Evolutionary conservation across 2,329 filamentous ascomycete genomes (phyloP), one percentile per base, ranked within the genome.

Genomic region (Didymella keratinophila): DNA sequence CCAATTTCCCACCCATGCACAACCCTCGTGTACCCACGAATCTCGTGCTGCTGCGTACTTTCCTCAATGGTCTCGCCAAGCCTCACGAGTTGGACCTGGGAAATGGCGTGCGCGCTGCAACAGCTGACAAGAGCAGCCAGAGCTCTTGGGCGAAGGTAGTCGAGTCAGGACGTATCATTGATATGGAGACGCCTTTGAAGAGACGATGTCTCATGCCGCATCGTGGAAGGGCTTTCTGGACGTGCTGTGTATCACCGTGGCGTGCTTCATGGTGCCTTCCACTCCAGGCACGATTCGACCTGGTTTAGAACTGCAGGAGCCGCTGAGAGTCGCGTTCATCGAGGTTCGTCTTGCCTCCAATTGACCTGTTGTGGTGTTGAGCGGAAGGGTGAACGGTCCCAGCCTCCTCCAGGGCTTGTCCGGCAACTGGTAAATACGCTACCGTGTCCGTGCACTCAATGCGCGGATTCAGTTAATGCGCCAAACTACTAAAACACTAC

Each of bases 1-100:
- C 56, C 46, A 54, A 54, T 58, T 44, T 58, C 44, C 50, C 50
- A 46, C 36, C 36, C 36, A 18, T 37, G 49, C 37, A 34, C 49
- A 21, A 23, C 20, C 14, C 20, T 3, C n/a, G 11, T 42, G 30
- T 46, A 25, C 37, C 47, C 14, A 28, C 34, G 16, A 12, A 30
- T 21, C 42, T 30, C 8, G 34, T 51, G 30, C 39, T 12, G 11
- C 41, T 34, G 34, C 32, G 23, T 5, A 10, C 10, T 49, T 46
- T 11, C 32, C 32, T 51, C 12, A 14, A 36, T 21, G 30, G 37
- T 12, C 30, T 45, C 39, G 41, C 45, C 52, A 27, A 48, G 45
- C 20, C 20, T 12, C 21, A 27, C 21, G 37, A 25, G n/a, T 50
- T 16, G 21, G 20, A 37, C 16, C 28, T 43, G n/a, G 25, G 9